Percentiles rank a stretch among this genome's conserved stretches.
phyloP scores from a whole-genome alignment of 805 yeast species.

The Yamadazyma sp. region DNA sequence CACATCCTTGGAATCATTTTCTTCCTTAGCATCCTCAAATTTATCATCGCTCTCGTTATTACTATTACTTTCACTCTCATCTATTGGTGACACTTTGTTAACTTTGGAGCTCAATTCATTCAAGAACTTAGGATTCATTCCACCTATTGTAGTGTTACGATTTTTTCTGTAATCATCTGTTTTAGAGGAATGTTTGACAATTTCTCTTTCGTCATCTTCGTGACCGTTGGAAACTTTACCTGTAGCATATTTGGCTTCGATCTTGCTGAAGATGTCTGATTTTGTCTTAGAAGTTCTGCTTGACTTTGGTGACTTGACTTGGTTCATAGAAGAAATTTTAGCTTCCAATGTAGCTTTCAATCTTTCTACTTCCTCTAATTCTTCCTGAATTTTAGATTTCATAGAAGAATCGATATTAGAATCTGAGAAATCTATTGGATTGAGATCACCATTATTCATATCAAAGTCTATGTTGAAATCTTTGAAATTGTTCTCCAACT shows the following conservation, averaged over 20 bases:
- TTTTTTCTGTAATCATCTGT: slow-evolving; percentile 23
- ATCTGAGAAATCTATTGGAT: slow-evolving; percentile 8
- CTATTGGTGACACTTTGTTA: slow-evolving; percentile 37
- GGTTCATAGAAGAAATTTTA: slow-evolving; percentile 28
- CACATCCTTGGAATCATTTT: not conserved
- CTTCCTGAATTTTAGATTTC: slow-evolving; percentile 37
- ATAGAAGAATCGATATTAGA: slow-evolving; percentile 32
- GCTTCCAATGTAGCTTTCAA: slow-evolving; percentile 38
- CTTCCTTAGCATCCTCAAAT: slow-evolving; percentile 11
- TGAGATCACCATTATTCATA: slow-evolving; percentile 14
- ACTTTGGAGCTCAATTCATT: slow-evolving; percentile 53
- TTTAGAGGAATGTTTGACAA: slow-evolving; percentile 3
- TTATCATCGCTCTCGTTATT: slow-evolving; percentile 12
- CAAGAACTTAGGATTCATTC: slow-evolving; percentile 49
- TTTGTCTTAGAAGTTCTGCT: slow-evolving; percentile 3
- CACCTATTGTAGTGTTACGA: slow-evolving; percentile 33
- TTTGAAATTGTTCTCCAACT: slow-evolving; percentile 63
- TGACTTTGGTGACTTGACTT: slow-evolving; percentile 9
- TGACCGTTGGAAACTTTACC: slow-evolving; percentile 36
- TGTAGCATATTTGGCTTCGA: slow-evolving; percentile 45
- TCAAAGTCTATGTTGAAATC: slow-evolving; percentile 60
- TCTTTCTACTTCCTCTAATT: slow-evolving; percentile 40
- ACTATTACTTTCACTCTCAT: slow-evolving; percentile 16
- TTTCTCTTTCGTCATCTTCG: slow-evolving; percentile 6
- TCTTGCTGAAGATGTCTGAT: slow-evolving; percentile 20